Conservation (phyloP, 306 rosid species). For the Trifolium dubium region DNA sequence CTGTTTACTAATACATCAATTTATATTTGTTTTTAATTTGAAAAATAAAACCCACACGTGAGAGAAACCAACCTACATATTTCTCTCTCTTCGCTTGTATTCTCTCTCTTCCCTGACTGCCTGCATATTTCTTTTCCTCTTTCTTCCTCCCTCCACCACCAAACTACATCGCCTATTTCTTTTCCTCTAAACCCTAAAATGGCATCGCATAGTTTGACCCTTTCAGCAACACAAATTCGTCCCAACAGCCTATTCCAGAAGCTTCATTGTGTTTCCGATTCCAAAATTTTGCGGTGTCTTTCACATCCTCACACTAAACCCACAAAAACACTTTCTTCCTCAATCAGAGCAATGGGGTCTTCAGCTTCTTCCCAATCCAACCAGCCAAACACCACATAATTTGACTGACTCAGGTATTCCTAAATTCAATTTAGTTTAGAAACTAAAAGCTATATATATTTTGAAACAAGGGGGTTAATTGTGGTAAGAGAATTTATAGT, state of each 20-base stretch:
- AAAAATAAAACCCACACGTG: no score
- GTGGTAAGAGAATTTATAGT: no score
- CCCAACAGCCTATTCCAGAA: constrained; percentile 40
- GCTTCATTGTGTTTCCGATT: constrained; percentile 31
- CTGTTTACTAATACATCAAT: no score
- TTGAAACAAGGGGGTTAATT: neutral
- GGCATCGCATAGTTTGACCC: constrained; percentile 57
- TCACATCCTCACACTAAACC: constrained; percentile 42
- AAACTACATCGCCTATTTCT: no score
- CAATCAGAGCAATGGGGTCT: constrained; percentile 75
- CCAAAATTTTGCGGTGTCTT: constrained; percentile 41
- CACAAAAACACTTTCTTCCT: constrained; percentile 47
- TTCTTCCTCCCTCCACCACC: no score
- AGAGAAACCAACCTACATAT: no score
- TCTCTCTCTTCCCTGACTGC: no score
- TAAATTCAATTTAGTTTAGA: neutral
- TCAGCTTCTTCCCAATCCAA: constrained; percentile 77
- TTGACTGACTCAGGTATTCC: constrained; percentile 54
- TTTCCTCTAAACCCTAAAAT: no score
- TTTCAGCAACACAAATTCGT: constrained; percentile 46
- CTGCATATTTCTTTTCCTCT: no score
- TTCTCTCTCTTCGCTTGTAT: no score
- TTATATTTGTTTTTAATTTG: no score
- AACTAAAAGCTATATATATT: neutral
- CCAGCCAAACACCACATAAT: constrained; percentile 54